phyloP scores from a whole-genome alignment of 257 asterid species.

The Nicotiana otophora region DNA sequence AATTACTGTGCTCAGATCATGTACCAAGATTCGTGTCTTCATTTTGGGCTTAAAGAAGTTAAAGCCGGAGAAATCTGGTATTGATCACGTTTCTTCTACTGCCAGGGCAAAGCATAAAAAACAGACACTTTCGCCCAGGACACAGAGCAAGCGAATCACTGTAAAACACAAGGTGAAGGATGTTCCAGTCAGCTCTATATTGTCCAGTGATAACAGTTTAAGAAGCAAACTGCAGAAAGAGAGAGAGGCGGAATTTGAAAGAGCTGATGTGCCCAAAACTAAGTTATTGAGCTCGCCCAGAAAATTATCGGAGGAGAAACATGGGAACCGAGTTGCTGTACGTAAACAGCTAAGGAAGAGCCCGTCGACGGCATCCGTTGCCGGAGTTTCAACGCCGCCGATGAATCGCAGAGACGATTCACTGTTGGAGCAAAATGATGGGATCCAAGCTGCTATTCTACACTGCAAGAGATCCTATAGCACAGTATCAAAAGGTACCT shows the following conservation, averaged over 20 bases:
- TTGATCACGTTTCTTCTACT: constrained; percentile 5
- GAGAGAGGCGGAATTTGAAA: constrained; percentile 20
- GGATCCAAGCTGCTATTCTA: background rate
- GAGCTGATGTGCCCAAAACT: constrained; percentile 25
- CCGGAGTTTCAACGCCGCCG: constrained; percentile 27
- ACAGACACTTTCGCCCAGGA: constrained; percentile 6
- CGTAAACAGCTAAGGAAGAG: constrained; percentile 52
- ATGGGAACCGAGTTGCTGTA: constrained; percentile 31
- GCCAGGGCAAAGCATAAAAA: constrained; percentile 11
- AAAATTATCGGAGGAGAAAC: constrained; percentile 31
- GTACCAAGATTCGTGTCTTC: constrained; percentile 39
- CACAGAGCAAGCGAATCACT: constrained; percentile 16
- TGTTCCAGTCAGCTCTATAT: too few relatives aligned
- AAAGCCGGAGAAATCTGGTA: constrained; percentile 30
- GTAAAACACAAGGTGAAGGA: too few relatives aligned
- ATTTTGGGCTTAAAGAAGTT: constrained; percentile 48
- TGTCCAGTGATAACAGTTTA: background rate
- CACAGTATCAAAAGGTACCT: background rate
- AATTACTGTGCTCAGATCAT: background rate
- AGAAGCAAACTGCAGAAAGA: background rate
- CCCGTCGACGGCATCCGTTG: constrained; percentile 48
- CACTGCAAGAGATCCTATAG: constrained; percentile 3
- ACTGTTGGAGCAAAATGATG: constrained; percentile 45
- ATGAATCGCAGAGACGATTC: constrained; percentile 58
- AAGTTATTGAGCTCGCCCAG: constrained; percentile 43